Evolutionary conservation across 352 stramenopile genomes (phyloP).

Genomic region (Plasmopara halstedii): DNA sequence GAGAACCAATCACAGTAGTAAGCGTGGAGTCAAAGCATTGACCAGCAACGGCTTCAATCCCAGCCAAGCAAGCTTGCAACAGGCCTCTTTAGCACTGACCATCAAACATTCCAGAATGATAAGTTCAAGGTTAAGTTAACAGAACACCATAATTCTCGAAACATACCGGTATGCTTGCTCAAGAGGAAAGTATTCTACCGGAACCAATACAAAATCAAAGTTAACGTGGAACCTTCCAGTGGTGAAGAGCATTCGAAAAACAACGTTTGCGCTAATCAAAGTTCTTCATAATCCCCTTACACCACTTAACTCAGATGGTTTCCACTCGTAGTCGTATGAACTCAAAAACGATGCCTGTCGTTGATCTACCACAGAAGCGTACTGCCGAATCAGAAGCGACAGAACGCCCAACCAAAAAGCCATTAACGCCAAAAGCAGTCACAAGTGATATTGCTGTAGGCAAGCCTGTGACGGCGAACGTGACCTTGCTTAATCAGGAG

Average conservation of each 20-base stretch:
- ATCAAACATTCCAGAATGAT: too few relatives aligned
- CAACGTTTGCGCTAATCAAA: not conserved
- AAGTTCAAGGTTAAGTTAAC: too few relatives aligned
- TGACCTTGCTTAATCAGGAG: slow-evolving; percentile 71
- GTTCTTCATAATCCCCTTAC: not conserved
- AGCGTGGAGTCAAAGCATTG: slow-evolving; percentile 53
- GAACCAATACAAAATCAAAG: too few relatives aligned
- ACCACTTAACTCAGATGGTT: slow-evolving; percentile 36
- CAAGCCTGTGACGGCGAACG: slow-evolving; percentile 43
- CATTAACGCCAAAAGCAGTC: slow-evolving; percentile 22
- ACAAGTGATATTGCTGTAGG: slow-evolving; percentile 52
- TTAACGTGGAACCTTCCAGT: too few relatives aligned
- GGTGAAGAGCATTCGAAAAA: slow-evolving; percentile 14
- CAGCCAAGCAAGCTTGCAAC: too few relatives aligned
- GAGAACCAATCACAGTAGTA: slow-evolving; percentile 81
- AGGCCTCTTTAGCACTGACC: too few relatives aligned
- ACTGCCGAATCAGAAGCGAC: slow-evolving; percentile 11
- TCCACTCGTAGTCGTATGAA: slow-evolving; percentile 48
- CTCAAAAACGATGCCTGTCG: slow-evolving; percentile 12
- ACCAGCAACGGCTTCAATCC: slow-evolving; percentile 71
- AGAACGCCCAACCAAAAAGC: slow-evolving; percentile 41
- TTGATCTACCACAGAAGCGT: slow-evolving; percentile 26
- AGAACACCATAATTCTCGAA: too few relatives aligned
- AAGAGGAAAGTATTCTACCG: too few relatives aligned
- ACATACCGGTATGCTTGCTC: not conserved